Evolutionary conservation across 2,329 filamentous ascomycete genomes (phyloP).

Genomic region (Tolypocladium pustulatum): DNA sequence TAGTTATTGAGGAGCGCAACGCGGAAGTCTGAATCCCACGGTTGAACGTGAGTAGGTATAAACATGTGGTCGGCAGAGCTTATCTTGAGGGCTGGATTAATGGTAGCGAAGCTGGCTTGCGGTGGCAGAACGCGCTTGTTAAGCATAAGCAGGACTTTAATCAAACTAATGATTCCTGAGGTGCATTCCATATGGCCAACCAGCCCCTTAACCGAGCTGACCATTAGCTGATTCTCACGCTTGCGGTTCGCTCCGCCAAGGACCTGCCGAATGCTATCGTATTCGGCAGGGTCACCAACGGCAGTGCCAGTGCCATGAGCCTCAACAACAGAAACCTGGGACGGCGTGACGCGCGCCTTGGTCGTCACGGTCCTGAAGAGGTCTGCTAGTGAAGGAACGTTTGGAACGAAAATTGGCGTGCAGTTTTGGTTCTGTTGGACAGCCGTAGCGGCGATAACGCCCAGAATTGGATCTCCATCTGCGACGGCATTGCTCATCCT

Average conservation of each 20-base stretch:
- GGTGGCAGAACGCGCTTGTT: slow-evolving; percentile 12
- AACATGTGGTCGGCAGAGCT: slow-evolving; percentile 2
- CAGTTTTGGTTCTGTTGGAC: slow-evolving; percentile 30
- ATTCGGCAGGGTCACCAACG: slow-evolving; percentile 40
- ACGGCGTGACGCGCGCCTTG: slow-evolving; percentile 10
- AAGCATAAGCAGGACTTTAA: slow-evolving; percentile 37
- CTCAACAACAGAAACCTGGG: slow-evolving; percentile 20
- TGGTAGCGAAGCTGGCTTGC: slow-evolving; percentile 18
- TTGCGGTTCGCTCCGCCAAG: slow-evolving; percentile 5
- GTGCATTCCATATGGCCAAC: slow-evolving; percentile 15
- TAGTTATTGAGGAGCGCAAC: slow-evolving; percentile 24
- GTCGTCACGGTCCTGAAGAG: slow-evolving; percentile 19
- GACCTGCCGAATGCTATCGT: slow-evolving; percentile 6
- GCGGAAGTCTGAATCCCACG: slow-evolving; percentile 10
- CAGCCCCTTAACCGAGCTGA: slow-evolving; percentile 14
- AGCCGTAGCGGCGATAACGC: slow-evolving; percentile 24
- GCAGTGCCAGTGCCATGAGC: slow-evolving; percentile 43
- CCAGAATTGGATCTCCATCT: slow-evolving; percentile 35
- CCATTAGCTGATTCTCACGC: slow-evolving; percentile 1
- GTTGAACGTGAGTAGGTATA: slow-evolving; percentile 11
- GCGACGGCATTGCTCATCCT: slow-evolving; percentile 30
- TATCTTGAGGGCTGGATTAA: slow-evolving; percentile 14
- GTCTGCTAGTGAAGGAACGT: slow-evolving; percentile 1
- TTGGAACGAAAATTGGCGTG: slow-evolving; percentile 32
- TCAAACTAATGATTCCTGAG: slow-evolving; percentile 33